Evolutionary conservation across 805 yeast genomes (phyloP).

Genomic region (Hanseniaspora clermontiae): DNA sequence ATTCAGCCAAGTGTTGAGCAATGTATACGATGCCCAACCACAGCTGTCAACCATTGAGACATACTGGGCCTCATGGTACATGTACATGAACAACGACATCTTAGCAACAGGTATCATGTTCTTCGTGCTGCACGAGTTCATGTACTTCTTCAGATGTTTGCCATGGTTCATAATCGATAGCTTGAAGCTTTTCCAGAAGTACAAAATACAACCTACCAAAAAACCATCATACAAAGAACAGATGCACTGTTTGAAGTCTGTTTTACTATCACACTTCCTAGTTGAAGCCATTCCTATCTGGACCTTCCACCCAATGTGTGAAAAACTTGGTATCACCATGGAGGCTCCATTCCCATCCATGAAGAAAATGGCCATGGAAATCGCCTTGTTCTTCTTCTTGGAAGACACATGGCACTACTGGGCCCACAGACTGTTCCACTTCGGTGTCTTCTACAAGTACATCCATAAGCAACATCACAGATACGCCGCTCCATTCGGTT

Average conservation of each 20-base stretch:
- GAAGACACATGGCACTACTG: conserved; percentile 98
- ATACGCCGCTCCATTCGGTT: conserved; percentile 95
- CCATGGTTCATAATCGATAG: conserved; percentile 87
- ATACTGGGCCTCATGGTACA: conserved; percentile 82
- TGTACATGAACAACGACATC: conserved; percentile 72
- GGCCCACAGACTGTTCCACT: conserved; percentile 83
- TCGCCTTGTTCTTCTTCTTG: conserved; percentile 62
- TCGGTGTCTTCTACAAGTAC: conserved; percentile 76
- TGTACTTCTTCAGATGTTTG: conserved; percentile 82
- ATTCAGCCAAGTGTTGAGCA: conserved; percentile 19
- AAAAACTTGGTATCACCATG: conserved; percentile 60
- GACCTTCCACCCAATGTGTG: conserved; percentile 91
- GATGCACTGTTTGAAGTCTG: conserved; percentile 82
- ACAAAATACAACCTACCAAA: conserved; percentile 80
- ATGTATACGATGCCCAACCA: conserved; percentile 30
- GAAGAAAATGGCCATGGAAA: conserved; percentile 48
- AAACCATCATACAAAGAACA: conserved; percentile 73
- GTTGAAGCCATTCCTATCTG: conserved; percentile 95
- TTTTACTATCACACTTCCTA: conserved; percentile 71
- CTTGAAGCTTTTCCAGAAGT: conserved; percentile 72
- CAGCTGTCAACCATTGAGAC: conserved; percentile 47
- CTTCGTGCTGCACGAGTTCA: conserved; percentile 69
- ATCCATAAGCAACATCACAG: conserved; percentile 97
- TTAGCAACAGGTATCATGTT: conserved; percentile 85
- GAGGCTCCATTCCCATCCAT: conserved; percentile 74